Conservation (phyloP, 208 protist genomes). For the Leishmania mexicana region DNA sequence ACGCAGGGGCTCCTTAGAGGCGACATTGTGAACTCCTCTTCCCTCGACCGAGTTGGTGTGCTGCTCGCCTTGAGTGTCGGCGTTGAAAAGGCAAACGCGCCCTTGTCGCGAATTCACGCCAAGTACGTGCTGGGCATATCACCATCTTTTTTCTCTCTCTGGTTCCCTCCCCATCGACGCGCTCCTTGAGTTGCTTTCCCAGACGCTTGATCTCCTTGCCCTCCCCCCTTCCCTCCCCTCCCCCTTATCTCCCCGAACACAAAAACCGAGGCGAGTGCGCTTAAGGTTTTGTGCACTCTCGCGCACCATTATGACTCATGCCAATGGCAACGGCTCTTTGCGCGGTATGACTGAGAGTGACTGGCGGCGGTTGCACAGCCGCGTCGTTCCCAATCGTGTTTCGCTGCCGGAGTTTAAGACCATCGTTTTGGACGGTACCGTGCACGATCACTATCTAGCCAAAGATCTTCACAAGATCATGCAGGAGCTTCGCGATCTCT, state of each 20-base stretch:
- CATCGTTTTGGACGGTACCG: conserved; percentile 35
- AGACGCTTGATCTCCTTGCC: neutral
- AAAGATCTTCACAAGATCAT: conserved; percentile 77
- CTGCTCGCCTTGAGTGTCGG: neutral
- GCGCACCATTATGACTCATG: conserved; percentile 6
- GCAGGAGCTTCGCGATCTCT: conserved; percentile 64
- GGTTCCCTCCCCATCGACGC: neutral
- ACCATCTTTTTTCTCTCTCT: neutral
- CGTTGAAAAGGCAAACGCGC: neutral
- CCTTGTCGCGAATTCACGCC: neutral
- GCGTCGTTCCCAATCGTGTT: conserved; percentile 65
- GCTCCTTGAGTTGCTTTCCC: neutral
- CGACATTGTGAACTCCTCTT: neutral
- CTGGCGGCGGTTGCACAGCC: conserved; percentile 61
- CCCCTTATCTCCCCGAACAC: neutral
- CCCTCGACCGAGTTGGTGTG: neutral
- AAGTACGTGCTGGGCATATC: neutral
- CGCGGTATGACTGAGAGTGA: conserved; percentile 44
- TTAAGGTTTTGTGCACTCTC: neutral
- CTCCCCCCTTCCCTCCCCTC: too few relatives aligned
- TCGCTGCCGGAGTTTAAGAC: conserved; percentile 55
- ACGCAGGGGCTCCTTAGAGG: neutral
- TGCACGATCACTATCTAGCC: conserved; percentile 56
- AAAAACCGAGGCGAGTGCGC: neutral
- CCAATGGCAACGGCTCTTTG: neutral